phyloP scores from a whole-genome alignment of 352 stramenopile genomes.

The Phytophthora rubi region DNA sequence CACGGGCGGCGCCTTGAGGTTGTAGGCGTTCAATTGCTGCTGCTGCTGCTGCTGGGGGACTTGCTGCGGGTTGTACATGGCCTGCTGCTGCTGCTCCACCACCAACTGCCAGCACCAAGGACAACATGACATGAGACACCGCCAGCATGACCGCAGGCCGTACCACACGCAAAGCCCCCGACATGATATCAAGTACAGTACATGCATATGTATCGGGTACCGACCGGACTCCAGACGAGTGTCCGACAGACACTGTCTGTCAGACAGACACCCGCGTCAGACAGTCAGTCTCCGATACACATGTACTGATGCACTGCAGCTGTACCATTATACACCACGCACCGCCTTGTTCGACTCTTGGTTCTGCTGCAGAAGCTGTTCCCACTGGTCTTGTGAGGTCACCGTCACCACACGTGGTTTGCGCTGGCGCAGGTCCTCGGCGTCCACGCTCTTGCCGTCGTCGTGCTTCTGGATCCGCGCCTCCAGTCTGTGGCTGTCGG shows the following conservation, averaged over 20 bases:
- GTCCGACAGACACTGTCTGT: neutral
- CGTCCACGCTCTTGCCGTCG: neutral
- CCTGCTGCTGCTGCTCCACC: constrained; percentile 45
- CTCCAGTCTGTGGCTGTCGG: constrained; percentile 71
- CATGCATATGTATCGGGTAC: neutral
- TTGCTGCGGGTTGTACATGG: constrained; percentile 19
- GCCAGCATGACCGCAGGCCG: neutral
- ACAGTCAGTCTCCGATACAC: neutral
- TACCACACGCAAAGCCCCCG: neutral
- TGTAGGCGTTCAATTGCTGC: constrained; percentile 38
- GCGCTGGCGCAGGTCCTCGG: constrained; percentile 55
- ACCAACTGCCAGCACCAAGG: constrained; percentile 51
- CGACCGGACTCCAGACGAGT: neutral
- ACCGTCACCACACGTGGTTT: constrained; percentile 61
- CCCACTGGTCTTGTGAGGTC: constrained; percentile 62
- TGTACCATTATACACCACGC: constrained; percentile 10
- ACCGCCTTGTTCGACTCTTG: constrained; percentile 53
- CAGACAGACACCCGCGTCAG: neutral
- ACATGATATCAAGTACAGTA: neutral
- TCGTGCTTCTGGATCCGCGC: constrained; percentile 73
- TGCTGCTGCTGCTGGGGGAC: neutral
- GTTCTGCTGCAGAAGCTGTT: constrained; percentile 53
- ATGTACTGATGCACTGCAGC: neutral
- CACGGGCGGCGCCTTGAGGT: constrained; percentile 19
- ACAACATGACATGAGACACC: constrained; percentile 2